These are phyloP conservation scores for Epicoccum nigrum DNA, from an alignment of 2,329 filamentous ascomycete genomes.

Conservation along the genomic window DNA sequence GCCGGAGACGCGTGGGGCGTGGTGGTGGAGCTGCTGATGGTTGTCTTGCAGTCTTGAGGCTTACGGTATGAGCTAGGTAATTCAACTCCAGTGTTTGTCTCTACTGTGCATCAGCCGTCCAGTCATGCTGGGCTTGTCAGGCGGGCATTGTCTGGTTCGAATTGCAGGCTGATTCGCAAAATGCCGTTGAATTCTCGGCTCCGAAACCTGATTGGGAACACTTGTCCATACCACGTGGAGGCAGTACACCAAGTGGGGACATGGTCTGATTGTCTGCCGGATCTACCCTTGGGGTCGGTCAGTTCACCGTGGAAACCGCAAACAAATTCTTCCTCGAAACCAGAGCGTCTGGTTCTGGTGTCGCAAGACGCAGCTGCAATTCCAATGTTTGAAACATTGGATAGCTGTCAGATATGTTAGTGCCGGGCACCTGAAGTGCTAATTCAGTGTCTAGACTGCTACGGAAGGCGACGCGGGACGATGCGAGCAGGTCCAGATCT, in stretches of 20 bases:
- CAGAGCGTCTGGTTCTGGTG: not conserved
- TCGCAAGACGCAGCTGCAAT: not conserved
- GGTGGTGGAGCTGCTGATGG: not conserved
- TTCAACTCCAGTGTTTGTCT: too few species aligned
- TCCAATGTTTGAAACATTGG: not conserved
- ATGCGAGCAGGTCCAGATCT: not conserved
- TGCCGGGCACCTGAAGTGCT: not conserved
- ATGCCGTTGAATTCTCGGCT: not conserved
- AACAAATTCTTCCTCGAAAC: not conserved
- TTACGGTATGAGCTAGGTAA: not conserved
- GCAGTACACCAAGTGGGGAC: not conserved
- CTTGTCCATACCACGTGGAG: not conserved
- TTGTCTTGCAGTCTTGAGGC: not conserved
- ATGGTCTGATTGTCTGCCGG: constrained; percentile 6
- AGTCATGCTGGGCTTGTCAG: too few species aligned
- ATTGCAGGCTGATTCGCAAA: not conserved
- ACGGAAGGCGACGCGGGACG: not conserved
- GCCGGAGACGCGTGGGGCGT: not conserved
- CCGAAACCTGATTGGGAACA: not conserved
- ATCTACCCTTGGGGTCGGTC: constrained; percentile 7
- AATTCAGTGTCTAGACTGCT: not conserved
- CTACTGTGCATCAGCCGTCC: too few species aligned
- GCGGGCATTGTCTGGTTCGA: not conserved
- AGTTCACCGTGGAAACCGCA: not conserved
- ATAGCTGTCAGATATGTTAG: not conserved